These are phyloP conservation scores for Eucalyptus guilfoylei DNA, from an alignment of 345 rosid genomes.

Conservation along the genomic window DNA sequence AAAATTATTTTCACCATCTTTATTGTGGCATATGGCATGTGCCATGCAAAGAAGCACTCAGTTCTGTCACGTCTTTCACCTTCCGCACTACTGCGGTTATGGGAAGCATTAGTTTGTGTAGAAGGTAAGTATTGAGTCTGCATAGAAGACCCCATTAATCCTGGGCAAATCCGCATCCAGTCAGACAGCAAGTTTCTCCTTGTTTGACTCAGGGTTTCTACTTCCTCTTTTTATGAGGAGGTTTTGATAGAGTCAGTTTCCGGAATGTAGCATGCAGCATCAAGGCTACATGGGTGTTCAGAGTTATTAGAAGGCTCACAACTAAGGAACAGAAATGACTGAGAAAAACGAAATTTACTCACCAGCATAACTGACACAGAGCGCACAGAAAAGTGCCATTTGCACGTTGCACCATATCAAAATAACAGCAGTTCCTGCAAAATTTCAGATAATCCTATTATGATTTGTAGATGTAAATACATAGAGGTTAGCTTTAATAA, in stretches of 20 bases:
- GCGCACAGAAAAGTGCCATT: slow-evolving; percentile 69
- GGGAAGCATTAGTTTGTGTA: not conserved
- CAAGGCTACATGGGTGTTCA: slow-evolving; percentile 28
- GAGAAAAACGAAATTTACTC: not conserved
- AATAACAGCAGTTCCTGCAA: slow-evolving; percentile 66
- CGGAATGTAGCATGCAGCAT: slow-evolving; percentile 75
- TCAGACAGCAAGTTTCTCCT: not conserved
- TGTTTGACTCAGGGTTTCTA: not conserved
- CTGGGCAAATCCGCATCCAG: not conserved
- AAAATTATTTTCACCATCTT: not conserved
- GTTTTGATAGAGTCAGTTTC: slow-evolving; percentile 56
- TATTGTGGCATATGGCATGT: not conserved
- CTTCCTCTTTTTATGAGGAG: slow-evolving; percentile 12
- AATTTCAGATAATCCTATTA: not conserved
- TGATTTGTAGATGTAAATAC: not conserved
- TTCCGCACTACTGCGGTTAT: not conserved
- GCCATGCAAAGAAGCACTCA: not conserved
- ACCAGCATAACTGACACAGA: slow-evolving; percentile 73
- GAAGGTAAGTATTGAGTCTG: not conserved
- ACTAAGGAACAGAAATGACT: not conserved
- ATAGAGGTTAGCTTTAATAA: not conserved
- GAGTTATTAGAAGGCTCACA: not conserved
- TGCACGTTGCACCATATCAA: slow-evolving; percentile 68
- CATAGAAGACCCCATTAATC: not conserved
- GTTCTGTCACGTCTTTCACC: not conserved